A percentile compares a stretch with the other conserved stretches of the same genome.
Evolutionary conservation across 2,329 filamentous ascomycete genomes (phyloP).

Genomic region (Kalaharituber pfeilii): DNA sequence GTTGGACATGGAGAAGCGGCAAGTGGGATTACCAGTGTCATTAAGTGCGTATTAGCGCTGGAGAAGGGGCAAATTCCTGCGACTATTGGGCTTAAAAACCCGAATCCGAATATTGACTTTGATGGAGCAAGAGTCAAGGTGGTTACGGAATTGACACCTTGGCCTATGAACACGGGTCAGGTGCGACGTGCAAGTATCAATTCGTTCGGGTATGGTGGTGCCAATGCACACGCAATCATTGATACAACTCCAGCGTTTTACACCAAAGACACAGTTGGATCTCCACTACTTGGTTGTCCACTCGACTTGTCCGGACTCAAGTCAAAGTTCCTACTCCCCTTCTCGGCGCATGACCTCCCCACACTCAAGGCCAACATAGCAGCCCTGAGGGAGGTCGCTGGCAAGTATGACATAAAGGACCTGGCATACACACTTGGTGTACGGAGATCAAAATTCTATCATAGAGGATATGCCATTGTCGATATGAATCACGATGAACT

Average conservation of each 20-base stretch:
- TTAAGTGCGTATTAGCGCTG: slow-evolving; percentile 37
- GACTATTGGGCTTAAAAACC: slow-evolving; percentile 13
- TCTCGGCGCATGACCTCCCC: not conserved
- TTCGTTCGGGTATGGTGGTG: slow-evolving; percentile 42
- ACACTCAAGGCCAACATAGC: not conserved
- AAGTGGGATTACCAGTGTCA: slow-evolving; percentile 35
- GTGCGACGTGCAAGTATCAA: slow-evolving; percentile 37
- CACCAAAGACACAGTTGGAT: not conserved
- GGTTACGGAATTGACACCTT: not conserved
- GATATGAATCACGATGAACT: not conserved
- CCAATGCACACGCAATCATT: slow-evolving; percentile 38
- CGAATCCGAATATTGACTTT: slow-evolving; percentile 33
- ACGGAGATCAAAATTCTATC: not conserved
- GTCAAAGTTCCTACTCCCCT: not conserved
- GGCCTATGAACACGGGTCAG: not conserved
- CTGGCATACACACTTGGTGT: not conserved
- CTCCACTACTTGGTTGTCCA: too few relatives aligned
- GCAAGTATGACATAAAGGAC: not conserved
- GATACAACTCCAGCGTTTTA: slow-evolving; percentile 26
- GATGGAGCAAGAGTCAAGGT: slow-evolving; percentile 33
- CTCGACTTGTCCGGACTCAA: too few relatives aligned
- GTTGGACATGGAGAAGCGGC: slow-evolving; percentile 38
- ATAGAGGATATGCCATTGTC: not conserved
- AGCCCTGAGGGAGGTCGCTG: not conserved
- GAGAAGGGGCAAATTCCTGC: slow-evolving; percentile 34